These are phyloP conservation scores for Wickerhamiella spandovensis DNA, from an alignment of 805 yeast species.

Conservation along the genomic window DNA sequence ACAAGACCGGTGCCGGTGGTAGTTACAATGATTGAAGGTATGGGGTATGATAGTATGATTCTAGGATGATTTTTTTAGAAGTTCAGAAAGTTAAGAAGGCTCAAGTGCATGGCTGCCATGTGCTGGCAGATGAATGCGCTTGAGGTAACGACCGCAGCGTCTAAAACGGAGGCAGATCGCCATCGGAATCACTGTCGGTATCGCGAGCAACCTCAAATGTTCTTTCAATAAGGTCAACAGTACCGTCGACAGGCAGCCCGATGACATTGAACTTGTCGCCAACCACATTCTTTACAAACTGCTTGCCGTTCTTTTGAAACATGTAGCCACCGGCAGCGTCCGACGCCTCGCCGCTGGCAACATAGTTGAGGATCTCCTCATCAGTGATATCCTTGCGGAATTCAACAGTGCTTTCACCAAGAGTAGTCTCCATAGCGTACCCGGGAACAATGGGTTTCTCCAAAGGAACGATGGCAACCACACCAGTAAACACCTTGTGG, in stretches of 20 bases:
- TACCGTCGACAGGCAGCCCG: conserved; percentile 62
- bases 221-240: conserved; percentile 34
- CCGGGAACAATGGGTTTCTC: conserved; percentile 31
- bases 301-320: conserved; percentile 50
- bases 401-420: conserved; percentile 31
- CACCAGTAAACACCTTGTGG: conserved; percentile 42
- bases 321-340: conserved; percentile 89
- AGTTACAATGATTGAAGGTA: conserved; percentile 23
- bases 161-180: background rate
- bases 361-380: conserved; percentile 48
- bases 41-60: background rate
- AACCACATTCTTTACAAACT: conserved; percentile 44
- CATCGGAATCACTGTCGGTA: conserved; percentile 11
- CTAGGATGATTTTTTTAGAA: no score
- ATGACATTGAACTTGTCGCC: conserved; percentile 85
- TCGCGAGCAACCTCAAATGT: conserved; percentile 18
- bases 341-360: conserved; percentile 56
- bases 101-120: no score
- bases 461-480: conserved; percentile 33
- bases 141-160: no score
- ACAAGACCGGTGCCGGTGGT: conserved; percentile 22
- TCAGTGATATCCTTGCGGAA: conserved; percentile 33
- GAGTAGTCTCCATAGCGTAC: conserved; percentile 27
- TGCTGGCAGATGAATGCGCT: no score
- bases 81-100: no score